Evolutionary conservation across 306 rosid genomes (phyloP), one percentile per base, ranked within the genome.

Genomic region (Begonia loranthoides): DNA sequence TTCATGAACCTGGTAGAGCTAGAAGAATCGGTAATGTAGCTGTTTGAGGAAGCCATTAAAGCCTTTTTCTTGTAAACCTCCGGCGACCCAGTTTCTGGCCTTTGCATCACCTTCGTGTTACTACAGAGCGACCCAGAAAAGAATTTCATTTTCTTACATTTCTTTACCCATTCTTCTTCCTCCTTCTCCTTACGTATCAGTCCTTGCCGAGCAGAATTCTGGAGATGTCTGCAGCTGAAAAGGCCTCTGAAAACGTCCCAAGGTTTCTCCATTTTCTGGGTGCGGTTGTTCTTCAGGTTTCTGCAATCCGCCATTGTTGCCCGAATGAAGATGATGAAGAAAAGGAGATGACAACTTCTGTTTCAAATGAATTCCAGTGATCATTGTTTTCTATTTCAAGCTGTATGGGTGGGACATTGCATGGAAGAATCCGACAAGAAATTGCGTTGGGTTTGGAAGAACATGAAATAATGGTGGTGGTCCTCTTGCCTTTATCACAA

Each of bases 121-220:
- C 72, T 86, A 51, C 95, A 82, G 10, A 90, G 68, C 0, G 92
- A 90, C 12, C 94, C 92, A 13, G 99, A 90, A 60, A 28, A 5
- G 36, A 95, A 90, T 62, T 73, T 90, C 92, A 86, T 70, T 63
- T 90, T 90, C 97, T 86, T 90, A 76, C 63, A 41, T 56, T 85
- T 90, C 75, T 82, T 90, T 61, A 60, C 55, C 64, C 47, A 70
- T 39, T 81, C 87, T 59, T 86, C 94, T n/a, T 60, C n/a, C 49
- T 62, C 52, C 57, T 72, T 66, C 52, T 79, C 87, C 41, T 72
- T 68, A 68, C 66, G 69, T 34, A 71, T 66, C 74, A 73, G 78
- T 17, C 60, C 51, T 11, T 66, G 72, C 34, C 70, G 64, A 15
- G 76, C 50, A 73, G 71, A 56, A 71, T 69, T 61, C 52, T 84